Evolutionary conservation across 345 rosid genomes (phyloP), one percentile per base, ranked within the genome.

Genomic region (Cardamine occulta): DNA sequence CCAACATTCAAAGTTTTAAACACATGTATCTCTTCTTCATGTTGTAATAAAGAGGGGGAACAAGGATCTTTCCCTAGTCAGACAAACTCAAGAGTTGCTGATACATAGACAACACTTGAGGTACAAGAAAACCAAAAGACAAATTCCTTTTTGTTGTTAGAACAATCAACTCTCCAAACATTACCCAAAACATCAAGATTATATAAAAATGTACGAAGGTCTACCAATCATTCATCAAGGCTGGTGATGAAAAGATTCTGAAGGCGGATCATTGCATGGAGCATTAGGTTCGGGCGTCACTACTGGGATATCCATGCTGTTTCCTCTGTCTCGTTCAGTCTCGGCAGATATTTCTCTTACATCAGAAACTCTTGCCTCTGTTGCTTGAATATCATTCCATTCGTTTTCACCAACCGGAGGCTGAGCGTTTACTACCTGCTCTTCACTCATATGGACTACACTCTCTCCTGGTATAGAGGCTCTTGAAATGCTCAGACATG

Each of bases 381-480:
- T 90, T 73, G 99, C 92, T 81, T 85, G 97, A 79, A 95, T 90
- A 79, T 91, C 96, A 47, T 84, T 91, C 99, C 97, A 89, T 68
- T 88, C 88, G 53, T 85, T 83, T 18, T 93, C 96, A 52, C 81
- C 88, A 48, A 85, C 81, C 8, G 91, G 86, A 75, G 56, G 88
- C 77, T 74, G 77, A 63, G 80, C 66, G 15, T 47, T 70, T 45
- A 79, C 84, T 7, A 76, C 84, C 75, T 88, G 86, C 52, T 91
- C 87, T 29, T 79, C 86, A 15, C 87, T 76, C 89, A 86, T 80
- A 71, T 82, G 87, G 74, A 89, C 91, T 11, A 71, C 63, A 49
- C 32, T 72, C 57, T 83, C 80, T 18, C 75, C 80, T 0, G 88
- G 85, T 24, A 65, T 49, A 11, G 68, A 49, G 14, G 79, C 47